phyloP scores from a whole-genome alignment of 495 filamentous ascomycete genomes.

The Hypoxylon fuscum region DNA sequence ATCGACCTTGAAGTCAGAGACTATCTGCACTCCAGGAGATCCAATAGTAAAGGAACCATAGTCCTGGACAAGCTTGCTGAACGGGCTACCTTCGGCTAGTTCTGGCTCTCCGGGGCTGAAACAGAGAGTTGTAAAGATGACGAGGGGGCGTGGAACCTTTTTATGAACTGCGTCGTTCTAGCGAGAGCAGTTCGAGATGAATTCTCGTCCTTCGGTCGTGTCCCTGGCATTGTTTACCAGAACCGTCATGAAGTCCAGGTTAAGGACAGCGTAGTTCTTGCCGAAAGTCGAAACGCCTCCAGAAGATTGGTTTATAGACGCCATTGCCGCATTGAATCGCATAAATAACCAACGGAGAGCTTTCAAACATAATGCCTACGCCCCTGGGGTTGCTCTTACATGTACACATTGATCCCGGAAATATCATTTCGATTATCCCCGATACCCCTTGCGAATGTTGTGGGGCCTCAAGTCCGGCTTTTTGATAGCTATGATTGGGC shows the following conservation, averaged over 20 bases:
- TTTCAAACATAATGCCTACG: too few relatives aligned
- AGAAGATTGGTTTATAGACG: neutral
- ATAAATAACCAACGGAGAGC: too few relatives aligned
- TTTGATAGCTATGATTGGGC: neutral
- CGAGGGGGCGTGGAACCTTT: conserved; percentile 44
- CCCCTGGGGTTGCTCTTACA: too few relatives aligned
- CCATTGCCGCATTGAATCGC: too few relatives aligned
- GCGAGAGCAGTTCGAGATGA: conserved; percentile 36
- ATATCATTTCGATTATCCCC: too few relatives aligned
- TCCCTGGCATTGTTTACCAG: conserved; percentile 46
- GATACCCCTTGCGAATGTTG: conserved; percentile 2
- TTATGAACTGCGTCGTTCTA: conserved; percentile 56
- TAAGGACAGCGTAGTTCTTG: conserved; percentile 53
- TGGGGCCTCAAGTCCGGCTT: conserved; percentile 15
- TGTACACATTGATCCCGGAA: too few relatives aligned
- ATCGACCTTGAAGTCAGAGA: conserved; percentile 43
- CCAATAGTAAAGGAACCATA: conserved; percentile 37
- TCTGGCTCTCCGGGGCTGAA: conserved; percentile 47
- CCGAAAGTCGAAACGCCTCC: conserved; percentile 42
- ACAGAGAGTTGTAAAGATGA: conserved; percentile 54
- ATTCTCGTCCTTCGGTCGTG: conserved; percentile 45
- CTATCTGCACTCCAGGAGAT: conserved; percentile 40
- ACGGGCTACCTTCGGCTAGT: conserved; percentile 45
- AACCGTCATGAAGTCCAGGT: conserved; percentile 55
- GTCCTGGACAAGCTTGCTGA: conserved; percentile 40